These are phyloP conservation scores for Erigeron philadelphicus DNA, from an alignment of 140 eudicot species.

Conservation along the genomic window DNA sequence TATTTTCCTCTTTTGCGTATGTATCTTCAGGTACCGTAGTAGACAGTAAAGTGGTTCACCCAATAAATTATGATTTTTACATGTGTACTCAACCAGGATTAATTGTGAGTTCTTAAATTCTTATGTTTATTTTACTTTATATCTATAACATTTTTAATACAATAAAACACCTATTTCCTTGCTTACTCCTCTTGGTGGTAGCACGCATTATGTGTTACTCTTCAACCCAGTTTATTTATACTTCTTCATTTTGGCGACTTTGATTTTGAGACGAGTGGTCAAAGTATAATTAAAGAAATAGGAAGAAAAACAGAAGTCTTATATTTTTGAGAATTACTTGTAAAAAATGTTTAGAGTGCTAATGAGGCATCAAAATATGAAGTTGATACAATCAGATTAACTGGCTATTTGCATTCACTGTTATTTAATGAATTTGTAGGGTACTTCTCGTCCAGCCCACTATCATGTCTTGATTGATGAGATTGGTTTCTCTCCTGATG, in stretches of 20 bases:
- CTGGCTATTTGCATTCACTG: neutral
- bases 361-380: neutral
- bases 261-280: neutral
- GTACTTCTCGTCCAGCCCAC: slow-evolving; percentile 92
- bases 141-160: slow-evolving; percentile 7
- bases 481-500: slow-evolving; percentile 88
- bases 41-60: slow-evolving; percentile 79
- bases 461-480: slow-evolving; percentile 92
- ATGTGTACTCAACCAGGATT: slow-evolving; percentile 93
- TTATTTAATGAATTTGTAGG: slow-evolving; percentile 39
- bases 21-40: slow-evolving; percentile 69
- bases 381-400: neutral
- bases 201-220: neutral
- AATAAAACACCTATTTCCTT: slow-evolving; percentile 3
- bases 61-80: slow-evolving; percentile 82
- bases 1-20: slow-evolving; percentile 18
- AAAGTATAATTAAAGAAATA: neutral
- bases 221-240: neutral
- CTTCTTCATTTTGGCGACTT: neutral
- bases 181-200: slow-evolving; percentile 11
- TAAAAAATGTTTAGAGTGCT: neutral
- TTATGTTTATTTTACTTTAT: slow-evolving; percentile 3
- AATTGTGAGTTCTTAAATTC: slow-evolving; percentile 58
- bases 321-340: neutral
- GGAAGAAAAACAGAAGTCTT: neutral